phyloP scores from a whole-genome alignment of 176 grass and related monocot genomes.

The Zoysia pacifica region DNA sequence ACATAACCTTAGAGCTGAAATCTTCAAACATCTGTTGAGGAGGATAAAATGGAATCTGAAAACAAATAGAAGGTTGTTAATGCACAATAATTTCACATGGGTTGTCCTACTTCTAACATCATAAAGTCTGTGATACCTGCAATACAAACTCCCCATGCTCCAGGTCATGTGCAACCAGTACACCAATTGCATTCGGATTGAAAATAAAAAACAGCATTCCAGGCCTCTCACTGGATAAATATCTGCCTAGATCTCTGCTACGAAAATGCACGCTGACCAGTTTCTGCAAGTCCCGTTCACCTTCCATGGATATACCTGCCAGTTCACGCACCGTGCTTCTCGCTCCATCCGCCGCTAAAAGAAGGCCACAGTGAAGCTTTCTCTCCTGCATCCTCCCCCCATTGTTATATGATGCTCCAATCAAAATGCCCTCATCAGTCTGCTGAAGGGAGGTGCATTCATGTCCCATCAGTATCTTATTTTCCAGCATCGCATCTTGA shows the following conservation, averaged over 20 bases:
- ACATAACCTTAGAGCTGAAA: conserved; percentile 72
- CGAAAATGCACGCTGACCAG: conserved; percentile 89
- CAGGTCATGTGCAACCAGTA: conserved; percentile 93
- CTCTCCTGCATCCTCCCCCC: conserved; percentile 55
- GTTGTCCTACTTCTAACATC: not conserved
- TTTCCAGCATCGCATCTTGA: conserved; percentile 45
- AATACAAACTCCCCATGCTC: conserved; percentile 92
- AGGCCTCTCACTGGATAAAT: conserved; percentile 72
- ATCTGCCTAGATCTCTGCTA: conserved; percentile 80
- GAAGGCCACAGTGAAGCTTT: conserved; percentile 68
- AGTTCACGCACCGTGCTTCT: conserved; percentile 72
- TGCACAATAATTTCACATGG: not conserved
- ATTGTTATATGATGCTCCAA: conserved; percentile 51
- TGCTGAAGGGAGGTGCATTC: conserved; percentile 68
- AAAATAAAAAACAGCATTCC: conserved; percentile 98
- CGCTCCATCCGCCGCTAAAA: conserved; percentile 80
- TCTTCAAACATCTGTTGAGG: conserved; percentile 91
- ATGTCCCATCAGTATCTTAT: conserved; percentile 84
- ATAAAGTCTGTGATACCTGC: conserved; percentile 57
- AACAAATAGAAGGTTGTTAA: conserved; percentile 42
- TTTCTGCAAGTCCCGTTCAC: conserved; percentile 76
- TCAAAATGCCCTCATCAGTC: conserved; percentile 56
- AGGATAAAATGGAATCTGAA: conserved; percentile 91
- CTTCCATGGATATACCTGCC: conserved; percentile 81
- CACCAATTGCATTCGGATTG: conserved; percentile 73